Evolutionary conservation across 139 green algal genomes (phyloP), one percentile per base, ranked within the genome.

Genomic region (Astrephomene gubernaculifera): DNA sequence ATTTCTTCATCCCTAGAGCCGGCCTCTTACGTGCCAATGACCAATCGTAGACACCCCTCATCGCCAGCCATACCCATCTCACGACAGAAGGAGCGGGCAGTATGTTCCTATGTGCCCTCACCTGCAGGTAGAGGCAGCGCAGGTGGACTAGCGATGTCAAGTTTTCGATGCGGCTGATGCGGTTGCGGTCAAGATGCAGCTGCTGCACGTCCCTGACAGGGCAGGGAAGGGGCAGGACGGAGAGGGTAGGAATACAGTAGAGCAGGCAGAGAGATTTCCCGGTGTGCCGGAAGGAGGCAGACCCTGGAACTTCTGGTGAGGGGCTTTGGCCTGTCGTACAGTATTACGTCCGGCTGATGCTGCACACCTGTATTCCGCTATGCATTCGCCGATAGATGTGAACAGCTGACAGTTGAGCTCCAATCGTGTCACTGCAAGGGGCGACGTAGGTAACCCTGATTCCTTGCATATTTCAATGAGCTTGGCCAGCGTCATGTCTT

Each of bases 361-460:
- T 17, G 41, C 70, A 12, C 39, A 72, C 76, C 76, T 61, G 76
- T 83, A 83, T 24, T 83, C 76, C 0, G 38, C 57, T 21, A 83
- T 61, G 57, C 76, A 83, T 36, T 83, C 76, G 39, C 60, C 76
- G 7, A 83, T 83, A 24, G 35, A 19, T 17, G 29, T 61, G 41
- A 83, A 83, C 24, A 83, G 60, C 57, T 83, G 76, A 39, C 60
- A 72, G 60, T 61, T 83, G 22, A 83, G 76, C 57, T 83, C 76
- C 38, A 83, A 41, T 2, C 60, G 38, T 6, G 76, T 83, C 24
- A 72, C 60, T 10, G 76, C 76, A 29, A 83, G 57, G 22, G 76
- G 76, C 31, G 76, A 44, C 36, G 33, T 14, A 6, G 76, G 60
- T 3, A 35, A 41, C 5, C 60, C 60, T 7, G 29, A 63, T 29